A percentile compares a stretch with the other conserved stretches of the same genome.
These are phyloP conservation scores for Linum lewisii DNA, from an alignment of 345 rosid genomes.

Conservation along the genomic window DNA sequence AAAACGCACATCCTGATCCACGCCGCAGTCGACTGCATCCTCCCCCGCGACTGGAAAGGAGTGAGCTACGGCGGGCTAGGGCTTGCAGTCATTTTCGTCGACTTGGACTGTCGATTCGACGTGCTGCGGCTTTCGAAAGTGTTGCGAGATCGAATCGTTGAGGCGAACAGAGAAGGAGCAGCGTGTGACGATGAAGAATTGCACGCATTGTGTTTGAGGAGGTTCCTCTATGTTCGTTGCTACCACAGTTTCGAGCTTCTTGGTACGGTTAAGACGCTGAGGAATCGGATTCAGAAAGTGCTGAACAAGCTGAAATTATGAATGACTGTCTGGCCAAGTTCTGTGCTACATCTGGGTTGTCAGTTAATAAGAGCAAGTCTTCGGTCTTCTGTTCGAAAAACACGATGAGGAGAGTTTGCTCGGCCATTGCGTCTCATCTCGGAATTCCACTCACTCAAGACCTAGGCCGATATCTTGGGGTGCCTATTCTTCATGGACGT, in stretches of 20 bases:
- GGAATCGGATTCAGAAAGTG: constrained; percentile 36
- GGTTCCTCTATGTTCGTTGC: constrained; percentile 54
- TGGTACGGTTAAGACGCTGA: constrained; percentile 65
- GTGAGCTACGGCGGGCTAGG: constrained; percentile 64
- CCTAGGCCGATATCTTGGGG: too few species aligned
- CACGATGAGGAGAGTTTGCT: too few species aligned
- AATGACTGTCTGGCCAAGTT: too few species aligned
- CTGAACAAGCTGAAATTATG: too few species aligned
- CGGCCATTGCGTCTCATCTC: too few species aligned
- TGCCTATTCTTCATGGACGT: too few species aligned
- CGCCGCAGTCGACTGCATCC: constrained; percentile 56
- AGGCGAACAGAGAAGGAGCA: constrained; percentile 22
- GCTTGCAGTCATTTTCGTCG: constrained; percentile 44
- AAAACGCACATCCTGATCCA: constrained; percentile 64
- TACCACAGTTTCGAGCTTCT: constrained; percentile 58
- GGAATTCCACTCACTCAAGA: too few species aligned
- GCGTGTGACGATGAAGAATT: constrained; percentile 34
- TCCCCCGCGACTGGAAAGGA: constrained; percentile 57
- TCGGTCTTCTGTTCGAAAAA: too few species aligned
- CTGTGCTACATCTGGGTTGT: too few species aligned
- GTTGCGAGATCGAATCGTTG: constrained; percentile 41
- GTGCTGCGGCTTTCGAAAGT: constrained; percentile 46
- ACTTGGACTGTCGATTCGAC: constrained; percentile 74
- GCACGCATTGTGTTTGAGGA: constrained; percentile 45
- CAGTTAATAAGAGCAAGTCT: too few species aligned